Evolutionary conservation across 495 filamentous ascomycete genomes (phyloP).

Genomic region (Hypoxylon perforatum): DNA sequence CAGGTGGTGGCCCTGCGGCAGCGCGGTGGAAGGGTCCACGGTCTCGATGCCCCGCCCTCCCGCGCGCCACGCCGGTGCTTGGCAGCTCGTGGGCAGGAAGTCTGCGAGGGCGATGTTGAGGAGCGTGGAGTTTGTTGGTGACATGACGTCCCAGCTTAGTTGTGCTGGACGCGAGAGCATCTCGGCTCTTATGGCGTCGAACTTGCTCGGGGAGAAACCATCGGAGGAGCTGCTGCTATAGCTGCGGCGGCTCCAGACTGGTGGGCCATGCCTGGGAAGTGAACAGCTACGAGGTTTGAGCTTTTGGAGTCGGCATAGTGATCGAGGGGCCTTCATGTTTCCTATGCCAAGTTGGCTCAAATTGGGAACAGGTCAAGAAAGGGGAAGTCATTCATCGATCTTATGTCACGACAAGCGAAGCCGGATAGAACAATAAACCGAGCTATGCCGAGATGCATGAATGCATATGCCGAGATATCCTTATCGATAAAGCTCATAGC

Average conservation of each 20-base stretch:
- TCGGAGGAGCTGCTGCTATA: slow-evolving; percentile 21
- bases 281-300: neutral
- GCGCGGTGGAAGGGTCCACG: neutral
- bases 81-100: slow-evolving; percentile 57
- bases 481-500: slow-evolving; percentile 35
- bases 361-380: neutral
- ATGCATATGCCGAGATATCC: neutral
- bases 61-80: slow-evolving; percentile 3
- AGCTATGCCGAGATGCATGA: neutral
- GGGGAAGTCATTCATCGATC: too few relatives aligned
- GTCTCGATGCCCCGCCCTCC: neutral
- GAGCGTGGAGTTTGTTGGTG: slow-evolving; percentile 71
- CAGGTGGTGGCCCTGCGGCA: slow-evolving; percentile 77
- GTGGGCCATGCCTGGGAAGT: neutral
- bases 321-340: slow-evolving; percentile 16
- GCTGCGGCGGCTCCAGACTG: slow-evolving; percentile 11
- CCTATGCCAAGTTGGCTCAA: neutral
- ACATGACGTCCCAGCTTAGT: slow-evolving; percentile 71
- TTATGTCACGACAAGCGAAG: neutral
- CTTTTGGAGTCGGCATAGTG: slow-evolving; percentile 10
- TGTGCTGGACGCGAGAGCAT: slow-evolving; percentile 62
- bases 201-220: neutral
- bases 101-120: slow-evolving; percentile 71
- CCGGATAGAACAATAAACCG: too few relatives aligned
- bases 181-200: slow-evolving; percentile 31